Evolutionary conservation across 1,284 basidiomycete species (phyloP).

Genomic region (Porogramme epimiltina): DNA sequence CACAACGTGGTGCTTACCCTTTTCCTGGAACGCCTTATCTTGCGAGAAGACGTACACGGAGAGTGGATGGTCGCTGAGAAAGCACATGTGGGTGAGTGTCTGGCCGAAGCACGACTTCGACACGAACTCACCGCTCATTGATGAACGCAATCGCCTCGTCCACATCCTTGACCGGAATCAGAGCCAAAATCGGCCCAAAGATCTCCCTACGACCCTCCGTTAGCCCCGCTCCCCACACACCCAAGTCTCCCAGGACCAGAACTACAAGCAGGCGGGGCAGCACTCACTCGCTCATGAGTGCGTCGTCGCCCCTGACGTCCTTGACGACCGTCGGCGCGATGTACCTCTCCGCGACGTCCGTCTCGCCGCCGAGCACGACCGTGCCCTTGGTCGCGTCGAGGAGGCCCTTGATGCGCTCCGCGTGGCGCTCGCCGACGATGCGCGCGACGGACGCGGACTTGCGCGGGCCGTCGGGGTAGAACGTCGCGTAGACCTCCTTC

Average conservation of each 20-base stretch:
- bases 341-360: constrained; percentile 57
- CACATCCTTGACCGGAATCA: constrained; percentile 72
- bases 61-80: constrained; percentile 78
- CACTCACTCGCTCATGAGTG: constrained; percentile 73
- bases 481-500: constrained; percentile 57
- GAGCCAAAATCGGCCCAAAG: constrained; percentile 55
- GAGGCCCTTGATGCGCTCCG: constrained; percentile 62
- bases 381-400: constrained; percentile 73
- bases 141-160: constrained; percentile 77
- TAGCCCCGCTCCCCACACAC: not conserved
- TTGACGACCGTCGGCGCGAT: constrained; percentile 72
- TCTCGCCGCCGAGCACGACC: constrained; percentile 71
- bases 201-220: constrained; percentile 35
- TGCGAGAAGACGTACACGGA: constrained; percentile 77
- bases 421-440: constrained; percentile 56
- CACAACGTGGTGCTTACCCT: constrained; percentile 40
- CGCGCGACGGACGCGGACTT: constrained; percentile 46
- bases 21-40: constrained; percentile 59
- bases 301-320: constrained; percentile 64
- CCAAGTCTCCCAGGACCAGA: not conserved
- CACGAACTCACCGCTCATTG: no score
- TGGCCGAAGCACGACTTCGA: constrained; percentile 37
- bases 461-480: constrained; percentile 53
- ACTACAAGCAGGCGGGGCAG: not conserved
- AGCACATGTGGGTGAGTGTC: not conserved